phyloP scores from a whole-genome alignment of 2,329 filamentous ascomycete species.

The Scedosporium boydii region DNA sequence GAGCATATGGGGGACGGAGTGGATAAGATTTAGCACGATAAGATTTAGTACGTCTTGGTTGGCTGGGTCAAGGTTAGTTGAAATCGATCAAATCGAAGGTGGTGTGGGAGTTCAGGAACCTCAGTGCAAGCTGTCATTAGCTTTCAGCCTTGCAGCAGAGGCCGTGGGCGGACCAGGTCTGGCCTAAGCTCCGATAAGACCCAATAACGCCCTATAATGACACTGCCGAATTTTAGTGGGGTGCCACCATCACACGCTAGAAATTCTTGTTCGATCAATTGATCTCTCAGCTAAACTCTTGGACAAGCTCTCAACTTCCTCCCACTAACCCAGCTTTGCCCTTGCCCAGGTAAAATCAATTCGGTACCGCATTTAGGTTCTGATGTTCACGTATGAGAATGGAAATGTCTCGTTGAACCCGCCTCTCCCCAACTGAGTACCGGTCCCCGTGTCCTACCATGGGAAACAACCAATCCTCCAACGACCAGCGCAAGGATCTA shows the following conservation, averaged over 20 bases:
- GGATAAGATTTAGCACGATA: neutral
- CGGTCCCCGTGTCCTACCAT: neutral
- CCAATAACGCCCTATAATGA: no score
- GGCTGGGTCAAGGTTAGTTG: neutral
- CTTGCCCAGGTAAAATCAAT: no score
- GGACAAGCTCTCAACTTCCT: no score
- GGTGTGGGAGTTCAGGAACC: neutral
- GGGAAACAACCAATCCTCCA: neutral
- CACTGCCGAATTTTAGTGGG: no score
- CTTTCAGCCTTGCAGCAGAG: neutral
- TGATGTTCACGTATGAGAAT: no score
- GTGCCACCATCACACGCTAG: no score
- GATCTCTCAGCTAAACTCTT: neutral
- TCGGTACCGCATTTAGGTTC: no score
- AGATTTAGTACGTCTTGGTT: neutral
- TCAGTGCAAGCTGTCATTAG: neutral
- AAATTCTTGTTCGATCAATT: no score
- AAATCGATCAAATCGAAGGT: neutral
- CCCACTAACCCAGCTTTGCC: no score
- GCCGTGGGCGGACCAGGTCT: neutral
- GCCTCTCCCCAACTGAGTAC: no score
- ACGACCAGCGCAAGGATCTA: neutral
- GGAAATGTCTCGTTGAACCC: no score
- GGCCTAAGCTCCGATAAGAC: neutral
- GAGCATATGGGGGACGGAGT: neutral